phyloP scores from a whole-genome alignment of 2,329 filamentous ascomycete genomes.

The Blastomyces parvus region DNA sequence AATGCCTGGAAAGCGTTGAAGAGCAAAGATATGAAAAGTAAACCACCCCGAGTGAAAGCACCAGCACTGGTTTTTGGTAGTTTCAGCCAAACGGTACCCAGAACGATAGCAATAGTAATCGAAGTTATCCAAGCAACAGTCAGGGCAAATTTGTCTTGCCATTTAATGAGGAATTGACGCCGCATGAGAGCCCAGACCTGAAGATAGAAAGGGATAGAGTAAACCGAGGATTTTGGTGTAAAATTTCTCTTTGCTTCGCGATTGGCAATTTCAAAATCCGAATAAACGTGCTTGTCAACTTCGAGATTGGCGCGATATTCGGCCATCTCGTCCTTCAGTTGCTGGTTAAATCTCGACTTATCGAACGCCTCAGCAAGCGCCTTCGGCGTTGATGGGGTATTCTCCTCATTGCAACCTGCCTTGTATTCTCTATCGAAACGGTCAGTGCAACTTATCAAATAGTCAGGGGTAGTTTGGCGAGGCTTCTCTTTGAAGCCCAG shows the following conservation, averaged over 20 bases:
- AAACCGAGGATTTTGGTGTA: conserved; percentile 63
- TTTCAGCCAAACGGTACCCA: conserved; percentile 74
- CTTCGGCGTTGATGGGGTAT: conserved; percentile 57
- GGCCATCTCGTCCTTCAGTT: conserved; percentile 41
- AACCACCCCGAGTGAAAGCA: conserved; percentile 68
- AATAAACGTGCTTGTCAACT: conserved; percentile 56
- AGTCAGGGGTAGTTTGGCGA: conserved; percentile 71
- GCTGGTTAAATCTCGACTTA: conserved; percentile 40
- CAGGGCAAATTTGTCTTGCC: conserved; percentile 66
- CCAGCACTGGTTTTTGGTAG: conserved; percentile 53
- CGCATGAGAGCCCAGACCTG: conserved; percentile 52
- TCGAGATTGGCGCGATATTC: conserved; percentile 57
- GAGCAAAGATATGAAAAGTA: conserved; percentile 79
- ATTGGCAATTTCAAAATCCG: conserved; percentile 69
- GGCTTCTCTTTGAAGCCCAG: conserved; percentile 67
- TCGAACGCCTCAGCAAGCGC: conserved; percentile 56
- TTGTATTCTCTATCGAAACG: conserved; percentile 73
- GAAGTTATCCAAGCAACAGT: conserved; percentile 59
- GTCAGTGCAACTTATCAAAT: conserved; percentile 72
- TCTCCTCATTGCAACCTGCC: conserved; percentile 41
- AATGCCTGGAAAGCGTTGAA: conserved; percentile 77
- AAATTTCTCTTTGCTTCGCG: conserved; percentile 67
- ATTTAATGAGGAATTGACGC: conserved; percentile 68
- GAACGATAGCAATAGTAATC: conserved; percentile 64
- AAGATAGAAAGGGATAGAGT: conserved; percentile 71